Evolutionary conservation across 2,329 filamentous ascomycete species (phyloP).

Genomic region (Xylaria sp.): DNA sequence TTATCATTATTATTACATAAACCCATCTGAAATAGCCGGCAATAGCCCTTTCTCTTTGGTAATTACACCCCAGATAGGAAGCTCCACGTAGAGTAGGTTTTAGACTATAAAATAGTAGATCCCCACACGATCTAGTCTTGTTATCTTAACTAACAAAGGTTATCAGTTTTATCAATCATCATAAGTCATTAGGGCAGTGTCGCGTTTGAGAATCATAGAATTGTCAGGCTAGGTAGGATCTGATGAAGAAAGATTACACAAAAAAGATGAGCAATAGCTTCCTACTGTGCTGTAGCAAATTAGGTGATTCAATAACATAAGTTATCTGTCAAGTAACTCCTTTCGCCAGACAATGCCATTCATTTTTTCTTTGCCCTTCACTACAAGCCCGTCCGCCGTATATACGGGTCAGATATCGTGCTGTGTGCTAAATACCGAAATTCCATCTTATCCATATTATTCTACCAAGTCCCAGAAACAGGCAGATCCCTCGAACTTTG

Average conservation of each 20-base stretch:
- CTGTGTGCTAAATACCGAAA: background rate
- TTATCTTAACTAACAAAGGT: background rate
- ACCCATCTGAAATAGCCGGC: background rate
- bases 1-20: too few species aligned
- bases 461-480: conserved; percentile 40
- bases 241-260: too few species aligned
- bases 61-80: background rate
- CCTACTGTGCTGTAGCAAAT: too few species aligned
- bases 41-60: background rate
- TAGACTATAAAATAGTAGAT: background rate
- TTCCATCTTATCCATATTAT: background rate
- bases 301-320: background rate
- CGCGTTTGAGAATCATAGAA: background rate
- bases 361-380: background rate
- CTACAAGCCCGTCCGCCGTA: background rate
- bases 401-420: background rate
- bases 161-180: background rate
- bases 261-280: too few species aligned
- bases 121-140: background rate
- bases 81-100: background rate
- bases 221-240: background rate
- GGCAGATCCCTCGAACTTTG: conserved; percentile 47
- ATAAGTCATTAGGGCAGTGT: background rate
- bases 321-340: background rate
- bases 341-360: conserved; percentile 3